Conservation (phyloP, 768 basidiomycete species). For the Megacollybia marginata region DNA sequence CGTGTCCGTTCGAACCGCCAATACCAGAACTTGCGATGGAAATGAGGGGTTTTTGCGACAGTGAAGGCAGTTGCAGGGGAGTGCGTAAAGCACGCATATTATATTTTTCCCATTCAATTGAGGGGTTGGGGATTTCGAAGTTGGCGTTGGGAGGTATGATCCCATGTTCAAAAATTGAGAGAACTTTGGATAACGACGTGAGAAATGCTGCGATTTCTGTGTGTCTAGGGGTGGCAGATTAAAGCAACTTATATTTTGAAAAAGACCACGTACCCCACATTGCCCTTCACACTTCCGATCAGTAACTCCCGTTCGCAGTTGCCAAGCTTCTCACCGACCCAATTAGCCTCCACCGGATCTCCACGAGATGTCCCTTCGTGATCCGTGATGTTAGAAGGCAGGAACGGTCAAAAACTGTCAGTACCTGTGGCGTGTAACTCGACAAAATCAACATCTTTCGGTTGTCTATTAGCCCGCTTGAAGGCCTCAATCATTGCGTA, state of each 20-base stretch:
- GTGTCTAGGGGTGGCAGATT: constrained; percentile 16
- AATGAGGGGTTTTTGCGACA: constrained; percentile 21
- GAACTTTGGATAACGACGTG: constrained; percentile 36
- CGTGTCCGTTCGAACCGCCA: constrained; percentile 36
- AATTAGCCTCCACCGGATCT: constrained; percentile 45
- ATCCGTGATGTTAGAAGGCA: neutral
- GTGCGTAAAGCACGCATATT: constrained; percentile 25
- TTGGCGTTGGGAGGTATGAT: constrained; percentile 35
- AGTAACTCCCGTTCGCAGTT: constrained; percentile 14
- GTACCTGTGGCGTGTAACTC: constrained; percentile 45
- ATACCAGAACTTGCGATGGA: constrained; percentile 38
- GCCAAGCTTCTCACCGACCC: constrained; percentile 15
- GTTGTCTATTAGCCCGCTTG: constrained; percentile 18
- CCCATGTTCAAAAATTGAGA: constrained; percentile 26
- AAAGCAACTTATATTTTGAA: too few relatives aligned
- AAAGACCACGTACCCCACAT: constrained; percentile 29
- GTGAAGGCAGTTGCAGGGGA: constrained; percentile 14
- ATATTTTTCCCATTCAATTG: constrained; percentile 31
- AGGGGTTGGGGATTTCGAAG: constrained; percentile 24
- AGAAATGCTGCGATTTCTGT: constrained; percentile 36
- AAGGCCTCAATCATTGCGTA: constrained; percentile 31
- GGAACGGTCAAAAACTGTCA: neutral
- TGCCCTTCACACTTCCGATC: constrained; percentile 39
- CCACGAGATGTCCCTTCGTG: constrained; percentile 31
- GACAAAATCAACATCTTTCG: constrained; percentile 37